Conservation (phyloP, 1,139 yeast genomes). For the Kurtzmaniella quercitrusa region DNA sequence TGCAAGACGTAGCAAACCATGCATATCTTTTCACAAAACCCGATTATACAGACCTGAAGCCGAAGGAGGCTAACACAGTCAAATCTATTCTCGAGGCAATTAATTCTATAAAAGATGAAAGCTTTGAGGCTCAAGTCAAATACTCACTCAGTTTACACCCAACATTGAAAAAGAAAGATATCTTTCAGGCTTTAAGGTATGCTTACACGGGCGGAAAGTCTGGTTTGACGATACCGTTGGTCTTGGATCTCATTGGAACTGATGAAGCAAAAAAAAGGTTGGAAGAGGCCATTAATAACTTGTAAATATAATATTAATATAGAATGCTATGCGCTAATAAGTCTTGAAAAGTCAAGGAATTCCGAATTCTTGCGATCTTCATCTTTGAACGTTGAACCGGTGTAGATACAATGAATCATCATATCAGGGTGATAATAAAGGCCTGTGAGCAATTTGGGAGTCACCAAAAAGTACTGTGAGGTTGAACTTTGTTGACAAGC, state of each 20-base stretch:
- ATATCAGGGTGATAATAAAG: constrained; percentile 75
- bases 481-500: constrained; percentile 63
- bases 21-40: constrained; percentile 48
- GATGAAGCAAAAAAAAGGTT: constrained; percentile 40
- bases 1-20: constrained; percentile 48
- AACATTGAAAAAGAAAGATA: constrained; percentile 36
- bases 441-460: constrained; percentile 85
- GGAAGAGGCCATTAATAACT: constrained; percentile 14
- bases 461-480: constrained; percentile 82
- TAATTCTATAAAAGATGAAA: neutral
- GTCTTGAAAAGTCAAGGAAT: constrained; percentile 25
- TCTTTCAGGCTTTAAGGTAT: constrained; percentile 61
- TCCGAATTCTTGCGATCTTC: constrained; percentile 14
- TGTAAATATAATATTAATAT: neutral
- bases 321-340: neutral
- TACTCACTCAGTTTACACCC: constrained; percentile 12
- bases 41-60: constrained; percentile 18
- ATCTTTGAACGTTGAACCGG: constrained; percentile 44
- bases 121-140: constrained; percentile 13
- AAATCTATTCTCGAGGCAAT: neutral
- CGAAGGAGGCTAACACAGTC: neutral
- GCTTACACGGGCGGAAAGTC: constrained; percentile 73
- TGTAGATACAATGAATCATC: constrained; percentile 86
- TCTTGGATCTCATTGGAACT: constrained; percentile 54
- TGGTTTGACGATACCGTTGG: constrained; percentile 64